Evolutionary conservation across 2,329 filamentous ascomycete species (phyloP).

Genomic region (Hypomyces perniciosus): DNA sequence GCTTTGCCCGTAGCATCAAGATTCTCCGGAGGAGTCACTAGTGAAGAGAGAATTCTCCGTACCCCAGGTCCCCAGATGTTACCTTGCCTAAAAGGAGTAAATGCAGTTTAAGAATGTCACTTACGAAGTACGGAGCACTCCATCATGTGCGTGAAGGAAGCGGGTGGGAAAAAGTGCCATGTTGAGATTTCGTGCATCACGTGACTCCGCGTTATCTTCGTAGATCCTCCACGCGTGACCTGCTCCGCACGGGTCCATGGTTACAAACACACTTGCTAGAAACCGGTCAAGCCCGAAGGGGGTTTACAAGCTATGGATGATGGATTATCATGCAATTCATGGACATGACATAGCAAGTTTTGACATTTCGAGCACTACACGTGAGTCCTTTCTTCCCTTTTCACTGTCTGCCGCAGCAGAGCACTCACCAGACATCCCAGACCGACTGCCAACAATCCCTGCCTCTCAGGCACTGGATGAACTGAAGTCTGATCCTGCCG

Average conservation of each 20-base stretch:
- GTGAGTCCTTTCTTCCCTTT: constrained; percentile 32
- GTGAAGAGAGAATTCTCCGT: constrained; percentile 4
- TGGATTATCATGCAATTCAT: constrained; percentile 56
- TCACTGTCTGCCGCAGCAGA: background rate
- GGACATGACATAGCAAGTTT: constrained; percentile 58
- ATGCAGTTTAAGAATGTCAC: background rate
- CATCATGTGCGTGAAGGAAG: background rate
- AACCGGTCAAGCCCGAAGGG: background rate
- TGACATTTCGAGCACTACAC: constrained; percentile 42
- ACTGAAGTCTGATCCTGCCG: constrained; percentile 44
- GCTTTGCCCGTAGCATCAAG: too few relatives aligned
- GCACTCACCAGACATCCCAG: constrained; percentile 34
- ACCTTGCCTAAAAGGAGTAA: background rate
- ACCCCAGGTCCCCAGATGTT: background rate
- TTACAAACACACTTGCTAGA: constrained; percentile 2
- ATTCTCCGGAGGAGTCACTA: background rate
- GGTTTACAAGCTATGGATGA: constrained; percentile 23
- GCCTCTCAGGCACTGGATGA: constrained; percentile 65
- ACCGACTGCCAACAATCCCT: constrained; percentile 70
- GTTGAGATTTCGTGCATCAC: constrained; percentile 5
- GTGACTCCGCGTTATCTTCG: constrained; percentile 12
- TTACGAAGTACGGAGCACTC: background rate
- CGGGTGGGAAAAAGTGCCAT: background rate
- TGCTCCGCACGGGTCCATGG: constrained; percentile 15
- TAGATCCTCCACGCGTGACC: background rate